These are phyloP conservation scores for Mycocentrospora acerina DNA, from an alignment of 2,329 filamentous ascomycete genomes.

Conservation along the genomic window DNA sequence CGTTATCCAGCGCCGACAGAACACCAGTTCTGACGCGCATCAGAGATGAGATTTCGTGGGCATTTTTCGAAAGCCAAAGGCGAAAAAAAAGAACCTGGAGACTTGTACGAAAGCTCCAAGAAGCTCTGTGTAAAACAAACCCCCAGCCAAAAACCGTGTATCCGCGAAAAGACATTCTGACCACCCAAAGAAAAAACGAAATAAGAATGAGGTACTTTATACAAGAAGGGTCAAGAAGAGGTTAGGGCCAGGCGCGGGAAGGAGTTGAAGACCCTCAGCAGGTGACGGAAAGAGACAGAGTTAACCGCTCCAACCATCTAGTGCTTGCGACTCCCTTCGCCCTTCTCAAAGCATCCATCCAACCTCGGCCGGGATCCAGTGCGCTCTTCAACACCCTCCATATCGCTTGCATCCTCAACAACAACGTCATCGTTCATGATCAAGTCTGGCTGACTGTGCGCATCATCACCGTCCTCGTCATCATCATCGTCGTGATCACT, in stretches of 20 bases:
- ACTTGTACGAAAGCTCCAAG: too few species aligned
- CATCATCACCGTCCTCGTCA: constrained; percentile 44
- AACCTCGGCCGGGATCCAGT: constrained; percentile 34
- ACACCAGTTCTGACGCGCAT: constrained; percentile 20
- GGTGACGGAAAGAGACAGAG: constrained; percentile 15
- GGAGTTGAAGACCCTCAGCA: too few species aligned
- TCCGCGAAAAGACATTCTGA: constrained; percentile 4
- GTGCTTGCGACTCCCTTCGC: constrained; percentile 39
- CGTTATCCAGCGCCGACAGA: constrained; percentile 29
- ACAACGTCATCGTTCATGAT: constrained; percentile 41
- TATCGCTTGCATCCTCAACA: constrained; percentile 43
- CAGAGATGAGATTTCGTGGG: constrained; percentile 31
- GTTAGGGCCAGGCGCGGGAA: too few species aligned
- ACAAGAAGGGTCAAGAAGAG: constrained; percentile 12
- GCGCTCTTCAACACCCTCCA: constrained; percentile 39
- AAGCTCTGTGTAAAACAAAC: too few species aligned
- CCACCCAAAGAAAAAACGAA: constrained; percentile 4
- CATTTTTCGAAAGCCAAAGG: constrained; percentile 16
- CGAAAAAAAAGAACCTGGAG: constrained; percentile 3
- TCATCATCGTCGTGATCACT: constrained; percentile 55
- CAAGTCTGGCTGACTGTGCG: constrained; percentile 38
- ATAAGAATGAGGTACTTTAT: constrained; percentile 16
- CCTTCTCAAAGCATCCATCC: constrained; percentile 37
- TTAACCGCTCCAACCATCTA: constrained; percentile 30
- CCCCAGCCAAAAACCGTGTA: constrained; percentile 25